A percentile compares a stretch with the other conserved stretches of the same genome.
Evolutionary conservation across 2,329 filamentous ascomycete genomes (phyloP).

Genomic region (Colletotrichum gigasporum): DNA sequence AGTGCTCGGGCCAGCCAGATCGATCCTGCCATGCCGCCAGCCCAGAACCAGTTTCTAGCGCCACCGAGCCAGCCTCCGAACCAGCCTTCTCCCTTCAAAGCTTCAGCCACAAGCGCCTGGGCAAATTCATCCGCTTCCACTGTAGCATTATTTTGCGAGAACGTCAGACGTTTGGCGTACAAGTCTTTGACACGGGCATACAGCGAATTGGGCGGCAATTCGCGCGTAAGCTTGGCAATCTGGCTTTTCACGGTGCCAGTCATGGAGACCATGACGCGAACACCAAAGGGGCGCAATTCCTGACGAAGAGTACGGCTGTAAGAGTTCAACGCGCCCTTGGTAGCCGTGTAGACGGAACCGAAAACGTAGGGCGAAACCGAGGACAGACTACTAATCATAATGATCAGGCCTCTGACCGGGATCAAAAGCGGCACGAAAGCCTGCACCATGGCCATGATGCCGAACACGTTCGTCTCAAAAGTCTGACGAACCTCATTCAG

Average conservation of each 20-base stretch:
- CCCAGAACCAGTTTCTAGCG: slow-evolving; percentile 46
- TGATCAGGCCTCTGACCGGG: slow-evolving; percentile 57
- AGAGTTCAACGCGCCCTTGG: slow-evolving; percentile 62
- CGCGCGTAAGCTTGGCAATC: slow-evolving; percentile 53
- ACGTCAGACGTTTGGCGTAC: slow-evolving; percentile 56
- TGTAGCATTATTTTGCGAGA: slow-evolving; percentile 58
- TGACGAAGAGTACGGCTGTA: slow-evolving; percentile 64
- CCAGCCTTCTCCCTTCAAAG: slow-evolving; percentile 50
- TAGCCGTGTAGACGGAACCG: slow-evolving; percentile 62
- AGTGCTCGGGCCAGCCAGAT: slow-evolving; percentile 41
- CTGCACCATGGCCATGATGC: slow-evolving; percentile 64
- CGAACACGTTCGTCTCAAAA: slow-evolving; percentile 67
- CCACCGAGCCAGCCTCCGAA: slow-evolving; percentile 43
- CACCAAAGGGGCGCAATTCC: slow-evolving; percentile 62
- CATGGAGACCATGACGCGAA: slow-evolving; percentile 66
- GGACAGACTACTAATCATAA: slow-evolving; percentile 65
- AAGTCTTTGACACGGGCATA: slow-evolving; percentile 57
- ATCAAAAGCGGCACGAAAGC: slow-evolving; percentile 61
- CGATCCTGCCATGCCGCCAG: slow-evolving; percentile 40
- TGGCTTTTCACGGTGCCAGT: slow-evolving; percentile 63
- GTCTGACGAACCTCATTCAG: slow-evolving; percentile 61
- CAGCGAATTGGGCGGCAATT: slow-evolving; percentile 55
- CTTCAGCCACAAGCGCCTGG: slow-evolving; percentile 49
- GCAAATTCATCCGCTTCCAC: slow-evolving; percentile 57
- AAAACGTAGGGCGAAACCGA: slow-evolving; percentile 63